Conservation (phyloP, 2,329 filamentous ascomycete genomes). For the Fusarium cicatricum region DNA sequence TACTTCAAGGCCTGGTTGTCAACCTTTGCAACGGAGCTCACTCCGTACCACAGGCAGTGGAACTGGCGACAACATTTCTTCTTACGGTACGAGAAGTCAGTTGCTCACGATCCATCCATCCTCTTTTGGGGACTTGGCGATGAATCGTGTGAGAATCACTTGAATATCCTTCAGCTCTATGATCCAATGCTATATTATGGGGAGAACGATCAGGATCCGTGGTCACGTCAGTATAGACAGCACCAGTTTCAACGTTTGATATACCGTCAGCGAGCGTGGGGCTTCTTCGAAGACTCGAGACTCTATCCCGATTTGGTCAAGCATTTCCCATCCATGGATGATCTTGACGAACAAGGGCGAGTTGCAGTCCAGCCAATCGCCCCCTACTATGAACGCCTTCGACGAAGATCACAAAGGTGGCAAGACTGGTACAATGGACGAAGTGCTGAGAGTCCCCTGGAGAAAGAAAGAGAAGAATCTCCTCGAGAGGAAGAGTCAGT, state of each 20-base stretch:
- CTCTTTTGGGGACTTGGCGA: too few species aligned
- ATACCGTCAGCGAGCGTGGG: constrained; percentile 23
- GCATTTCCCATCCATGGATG: neutral
- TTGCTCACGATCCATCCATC: too few species aligned
- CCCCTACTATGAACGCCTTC: too few species aligned
- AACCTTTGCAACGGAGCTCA: too few species aligned
- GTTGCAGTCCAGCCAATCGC: neutral
- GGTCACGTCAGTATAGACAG: neutral
- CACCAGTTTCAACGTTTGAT: neutral
- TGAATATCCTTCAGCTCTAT: too few species aligned
- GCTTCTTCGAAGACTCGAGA: constrained; percentile 12
- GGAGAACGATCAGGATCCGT: neutral
- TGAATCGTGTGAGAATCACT: too few species aligned
- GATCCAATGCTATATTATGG: neutral
- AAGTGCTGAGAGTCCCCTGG: neutral
- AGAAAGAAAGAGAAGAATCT: neutral
- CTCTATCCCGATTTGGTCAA: neutral
- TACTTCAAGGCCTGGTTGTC: too few species aligned
- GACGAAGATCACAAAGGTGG: constrained; percentile 3
- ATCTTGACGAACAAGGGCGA: neutral
- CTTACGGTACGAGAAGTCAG: too few species aligned
- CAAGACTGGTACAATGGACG: too few species aligned
- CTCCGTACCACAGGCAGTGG: too few species aligned
- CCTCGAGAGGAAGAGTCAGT: neutral
- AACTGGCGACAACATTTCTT: too few species aligned